phyloP scores from a whole-genome alignment of 257 asterid genomes.

The Solanum pimpinellifolium region DNA sequence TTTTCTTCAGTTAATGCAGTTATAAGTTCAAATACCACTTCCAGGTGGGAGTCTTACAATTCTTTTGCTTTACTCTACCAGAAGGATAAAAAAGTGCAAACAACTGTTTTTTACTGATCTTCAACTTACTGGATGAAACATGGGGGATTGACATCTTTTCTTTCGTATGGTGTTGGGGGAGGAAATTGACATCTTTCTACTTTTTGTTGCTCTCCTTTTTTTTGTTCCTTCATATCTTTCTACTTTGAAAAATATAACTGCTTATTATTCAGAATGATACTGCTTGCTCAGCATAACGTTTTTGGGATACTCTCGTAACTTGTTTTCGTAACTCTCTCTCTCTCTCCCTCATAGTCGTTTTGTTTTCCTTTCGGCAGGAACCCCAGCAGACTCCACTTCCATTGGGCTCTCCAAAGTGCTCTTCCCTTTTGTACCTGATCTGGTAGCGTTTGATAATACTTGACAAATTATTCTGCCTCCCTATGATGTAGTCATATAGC shows the following conservation, averaged over 20 bases:
- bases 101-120: neutral
- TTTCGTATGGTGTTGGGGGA: neutral
- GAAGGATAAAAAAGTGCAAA: neutral
- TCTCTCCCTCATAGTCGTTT: neutral
- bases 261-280: neutral
- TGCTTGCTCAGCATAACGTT: neutral
- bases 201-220: neutral
- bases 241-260: neutral
- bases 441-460: constrained; percentile 34
- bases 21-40: neutral
- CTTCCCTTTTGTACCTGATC: constrained; percentile 66
- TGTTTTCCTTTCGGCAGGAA: constrained; percentile 31
- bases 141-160: neutral
- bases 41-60: neutral
- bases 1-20: neutral
- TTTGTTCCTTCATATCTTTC: neutral
- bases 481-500: neutral
- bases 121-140: neutral
- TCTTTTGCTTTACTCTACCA: neutral
- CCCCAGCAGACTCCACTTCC: constrained; percentile 84
- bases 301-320: neutral
- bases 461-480: neutral
- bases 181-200: neutral
- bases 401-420: constrained; percentile 63
- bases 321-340: neutral